Base-by-base conservation (phyloP, 169 alveolate species). In the Cryptosporidium viatorum region DNA sequence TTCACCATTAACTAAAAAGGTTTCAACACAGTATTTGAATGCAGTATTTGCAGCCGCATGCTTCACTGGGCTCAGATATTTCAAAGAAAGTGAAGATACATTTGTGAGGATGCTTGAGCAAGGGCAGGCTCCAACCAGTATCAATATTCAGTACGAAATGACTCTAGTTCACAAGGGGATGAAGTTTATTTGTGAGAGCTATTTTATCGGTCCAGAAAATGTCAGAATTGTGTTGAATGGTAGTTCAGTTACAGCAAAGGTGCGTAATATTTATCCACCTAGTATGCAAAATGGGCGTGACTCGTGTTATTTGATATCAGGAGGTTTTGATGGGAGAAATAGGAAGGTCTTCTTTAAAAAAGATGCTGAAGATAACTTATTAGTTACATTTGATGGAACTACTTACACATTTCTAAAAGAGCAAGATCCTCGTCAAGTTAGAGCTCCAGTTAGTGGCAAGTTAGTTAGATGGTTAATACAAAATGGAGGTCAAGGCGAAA, bases 401-500 rank as follows among this genome's bases (percentile, higher is more conserved):
- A 91, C 93, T 16, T 91, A 65, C 58, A 91, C 93, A 31, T 91
- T 91, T 84, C 21, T 80, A 3, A 91, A 71, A 39, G 93, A 91
- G 52, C 80, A 69, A 31, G 93, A 91, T 65, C 93, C 93, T 33
- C 73, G 93, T 26, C 93, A 91, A 87, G 93, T 91, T 4, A 69
- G 75, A 18, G 80, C 71, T 33, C 85, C 71, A 23, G 84, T 70
- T 31, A 92, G 92, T 86, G 94, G 94, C 8, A 92, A 92, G 74
- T 89, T 92, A n/a, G 93, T 92, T 2, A 86, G 89, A 35, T 91
- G 91, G 92, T 73, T 93, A 73, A 92, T 86, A 37, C 92, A 85
- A n/a, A 94, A 93, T 74, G 95, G 94, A 41, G 92, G 85, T 21
- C 67, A 67, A 35, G 93, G 92, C 16, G 87, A 84, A 58, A 93